Evolutionary conservation across 305 asterid species (phyloP).

Genomic region (Coffea humblotiana): DNA sequence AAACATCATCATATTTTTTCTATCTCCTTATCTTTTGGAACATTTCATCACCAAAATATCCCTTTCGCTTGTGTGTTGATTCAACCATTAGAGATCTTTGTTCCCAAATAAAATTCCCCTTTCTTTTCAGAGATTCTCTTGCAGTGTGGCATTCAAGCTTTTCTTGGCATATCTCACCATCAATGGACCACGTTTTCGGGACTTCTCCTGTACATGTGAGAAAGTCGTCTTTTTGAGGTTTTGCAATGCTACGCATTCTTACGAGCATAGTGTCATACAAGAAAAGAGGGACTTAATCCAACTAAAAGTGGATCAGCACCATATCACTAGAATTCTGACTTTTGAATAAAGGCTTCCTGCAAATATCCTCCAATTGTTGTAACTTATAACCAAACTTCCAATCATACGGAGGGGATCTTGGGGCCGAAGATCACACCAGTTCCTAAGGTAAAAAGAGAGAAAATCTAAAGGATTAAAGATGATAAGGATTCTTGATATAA

Average conservation of each 20-base stretch:
- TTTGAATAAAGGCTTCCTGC: neutral
- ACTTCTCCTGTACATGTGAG: conserved; percentile 14
- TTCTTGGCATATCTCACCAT: conserved; percentile 9
- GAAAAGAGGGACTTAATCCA: conserved; percentile 9
- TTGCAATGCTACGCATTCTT: neutral
- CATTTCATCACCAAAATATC: conserved; percentile 48
- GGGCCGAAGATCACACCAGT: conserved; percentile 7
- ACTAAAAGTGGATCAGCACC: conserved; percentile 7
- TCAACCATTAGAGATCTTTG: conserved; percentile 31
- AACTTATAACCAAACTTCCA: conserved; percentile 19
- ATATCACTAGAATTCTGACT: conserved; percentile 14
- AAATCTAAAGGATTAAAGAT: conserved; percentile 12
- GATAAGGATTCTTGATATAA: conserved; percentile 43
- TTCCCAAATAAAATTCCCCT: conserved; percentile 19
- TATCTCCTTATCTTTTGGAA: conserved; percentile 65
- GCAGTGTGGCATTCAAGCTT: conserved; percentile 29
- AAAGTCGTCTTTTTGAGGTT: neutral
- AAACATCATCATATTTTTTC: conserved; percentile 26
- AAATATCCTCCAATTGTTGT: conserved; percentile 12
- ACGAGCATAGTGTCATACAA: neutral
- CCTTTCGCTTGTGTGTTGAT: conserved; percentile 23
- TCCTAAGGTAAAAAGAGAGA: neutral
- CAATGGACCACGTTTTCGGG: neutral
- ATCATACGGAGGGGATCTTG: conserved; percentile 21
- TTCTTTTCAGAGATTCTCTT: conserved; percentile 36